A percentile compares a stretch with the other conserved stretches of the same genome.
Conservation (phyloP, 2,329 filamentous ascomycete species). For the Fusarium agapanthi region DNA sequence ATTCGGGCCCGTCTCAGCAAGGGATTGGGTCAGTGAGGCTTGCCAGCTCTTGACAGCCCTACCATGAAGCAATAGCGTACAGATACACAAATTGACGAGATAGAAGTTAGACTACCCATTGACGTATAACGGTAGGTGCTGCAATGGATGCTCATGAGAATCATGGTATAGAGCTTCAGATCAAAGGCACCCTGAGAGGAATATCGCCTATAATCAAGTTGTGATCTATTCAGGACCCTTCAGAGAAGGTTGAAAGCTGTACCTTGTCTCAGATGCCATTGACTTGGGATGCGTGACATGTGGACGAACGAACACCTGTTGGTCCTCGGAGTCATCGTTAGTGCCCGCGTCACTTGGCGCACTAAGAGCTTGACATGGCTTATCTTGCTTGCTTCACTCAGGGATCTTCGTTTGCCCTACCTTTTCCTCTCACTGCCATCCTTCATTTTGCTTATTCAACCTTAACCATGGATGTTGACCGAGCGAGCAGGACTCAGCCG, state of each 20-base stretch:
- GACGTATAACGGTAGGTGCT: background rate
- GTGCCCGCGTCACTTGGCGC: constrained; percentile 21
- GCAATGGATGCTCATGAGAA: background rate
- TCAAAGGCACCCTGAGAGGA: background rate
- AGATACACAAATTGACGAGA: background rate
- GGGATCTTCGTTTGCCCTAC: constrained; percentile 19
- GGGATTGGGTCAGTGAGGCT: constrained; percentile 1
- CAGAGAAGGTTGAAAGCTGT: background rate
- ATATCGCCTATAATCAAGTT: background rate
- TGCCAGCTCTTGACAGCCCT: constrained; percentile 3
- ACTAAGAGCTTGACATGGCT: constrained; percentile 25
- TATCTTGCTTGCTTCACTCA: constrained; percentile 21
- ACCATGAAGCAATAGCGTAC: background rate
- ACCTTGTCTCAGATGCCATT: background rate
- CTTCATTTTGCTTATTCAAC: background rate
- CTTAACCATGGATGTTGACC: constrained; percentile 33
- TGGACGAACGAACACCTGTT: background rate
- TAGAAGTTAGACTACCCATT: background rate
- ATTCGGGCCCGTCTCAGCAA: background rate
- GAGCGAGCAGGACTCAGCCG: constrained; percentile 39
- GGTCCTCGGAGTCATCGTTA: constrained; percentile 5
- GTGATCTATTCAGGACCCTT: background rate
- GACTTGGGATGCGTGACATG: constrained; percentile 5
- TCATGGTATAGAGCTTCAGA: background rate
- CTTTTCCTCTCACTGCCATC: background rate